A percentile compares a stretch with the other conserved stretches of the same genome.
Conservation (phyloP, 208 protist species). For the Leishmania lainsoni region DNA sequence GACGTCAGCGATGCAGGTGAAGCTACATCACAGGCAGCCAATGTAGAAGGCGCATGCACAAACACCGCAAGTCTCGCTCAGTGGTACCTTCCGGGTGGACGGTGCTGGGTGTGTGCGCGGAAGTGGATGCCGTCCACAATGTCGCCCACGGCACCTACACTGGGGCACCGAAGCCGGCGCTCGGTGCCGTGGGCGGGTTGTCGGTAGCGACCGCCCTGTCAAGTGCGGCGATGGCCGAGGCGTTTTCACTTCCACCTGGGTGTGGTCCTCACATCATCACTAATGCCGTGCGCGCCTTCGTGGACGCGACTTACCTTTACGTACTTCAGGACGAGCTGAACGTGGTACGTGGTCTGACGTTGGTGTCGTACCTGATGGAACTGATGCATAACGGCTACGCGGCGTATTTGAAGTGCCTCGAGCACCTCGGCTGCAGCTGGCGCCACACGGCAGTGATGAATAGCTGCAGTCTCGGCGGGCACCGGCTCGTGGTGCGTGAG, state of each 20-base stretch:
- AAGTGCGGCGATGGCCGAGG: neutral
- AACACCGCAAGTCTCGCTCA: neutral
- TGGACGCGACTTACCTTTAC: constrained; percentile 29
- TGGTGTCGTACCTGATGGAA: constrained; percentile 33
- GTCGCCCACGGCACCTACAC: constrained; percentile 16
- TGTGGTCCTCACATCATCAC: constrained; percentile 43
- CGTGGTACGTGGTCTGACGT: constrained; percentile 17
- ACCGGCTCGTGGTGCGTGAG: constrained; percentile 24
- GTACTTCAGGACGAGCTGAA: constrained; percentile 34
- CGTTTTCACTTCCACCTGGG: constrained; percentile 20
- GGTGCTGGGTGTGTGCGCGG: constrained; percentile 23
- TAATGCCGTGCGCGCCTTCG: constrained; percentile 34
- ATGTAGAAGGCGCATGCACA: neutral
- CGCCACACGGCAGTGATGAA: constrained; percentile 2
- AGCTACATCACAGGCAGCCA: neutral
- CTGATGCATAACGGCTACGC: constrained; percentile 40
- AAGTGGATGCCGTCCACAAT: constrained; percentile 11
- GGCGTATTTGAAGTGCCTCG: constrained; percentile 30
- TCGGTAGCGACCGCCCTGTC: neutral
- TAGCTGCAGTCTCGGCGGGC: constrained; percentile 13
- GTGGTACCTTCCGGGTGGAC: constrained; percentile 12
- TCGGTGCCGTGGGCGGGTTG: neutral
- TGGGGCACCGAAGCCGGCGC: constrained; percentile 9
- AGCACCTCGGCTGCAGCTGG: constrained; percentile 10
- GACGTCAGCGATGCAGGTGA: neutral